phyloP scores from a whole-genome alignment of 2,329 filamentous ascomycete species.

The Venturia asperata region DNA sequence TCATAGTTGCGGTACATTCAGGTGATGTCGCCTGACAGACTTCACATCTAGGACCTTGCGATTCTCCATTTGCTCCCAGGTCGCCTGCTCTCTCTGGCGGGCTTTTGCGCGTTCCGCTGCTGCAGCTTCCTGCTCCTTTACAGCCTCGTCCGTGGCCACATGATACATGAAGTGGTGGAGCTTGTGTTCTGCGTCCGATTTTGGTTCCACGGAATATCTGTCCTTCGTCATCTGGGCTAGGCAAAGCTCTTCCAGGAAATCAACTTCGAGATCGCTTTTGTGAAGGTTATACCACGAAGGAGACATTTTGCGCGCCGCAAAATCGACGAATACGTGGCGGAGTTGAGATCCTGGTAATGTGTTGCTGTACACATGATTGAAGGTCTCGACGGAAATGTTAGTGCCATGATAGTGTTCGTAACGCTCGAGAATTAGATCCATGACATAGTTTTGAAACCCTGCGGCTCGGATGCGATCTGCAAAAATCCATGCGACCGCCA shows the following conservation, averaged over 20 bases:
- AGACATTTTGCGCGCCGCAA: not conserved
- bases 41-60: not conserved
- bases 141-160: not conserved
- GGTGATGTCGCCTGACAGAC: not conserved
- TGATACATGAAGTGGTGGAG: not conserved
- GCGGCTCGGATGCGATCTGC: conserved; percentile 1
- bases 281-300: not conserved
- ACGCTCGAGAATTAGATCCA: not conserved
- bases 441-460: not conserved
- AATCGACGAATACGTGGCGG: not conserved
- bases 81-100: not conserved
- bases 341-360: not conserved
- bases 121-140: not conserved
- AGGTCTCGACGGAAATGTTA: not conserved
- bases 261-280: not conserved
- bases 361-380: not conserved
- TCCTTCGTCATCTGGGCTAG: conserved; percentile 1
- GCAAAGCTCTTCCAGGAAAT: not conserved
- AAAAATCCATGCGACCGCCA: not conserved
- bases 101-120: not conserved
- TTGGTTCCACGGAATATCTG: not conserved
- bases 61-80: not conserved
- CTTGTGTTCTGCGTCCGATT: not conserved
- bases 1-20: not conserved
- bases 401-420: conserved; percentile 1